Conservation (phyloP, 176 grass and related monocot genomes). For the Olyra latifolia region DNA sequence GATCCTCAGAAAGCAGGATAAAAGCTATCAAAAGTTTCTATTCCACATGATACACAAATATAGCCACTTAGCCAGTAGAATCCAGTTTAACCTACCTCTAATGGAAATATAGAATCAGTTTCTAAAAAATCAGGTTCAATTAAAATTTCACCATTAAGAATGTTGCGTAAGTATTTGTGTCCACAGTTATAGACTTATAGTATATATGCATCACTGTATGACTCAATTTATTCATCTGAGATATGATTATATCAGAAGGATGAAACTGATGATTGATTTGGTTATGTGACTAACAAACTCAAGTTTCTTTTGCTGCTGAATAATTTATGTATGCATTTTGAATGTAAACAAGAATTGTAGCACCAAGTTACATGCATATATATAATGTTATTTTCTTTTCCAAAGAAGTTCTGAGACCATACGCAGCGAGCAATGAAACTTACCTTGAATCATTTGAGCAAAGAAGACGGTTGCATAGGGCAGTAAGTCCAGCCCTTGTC, state of each 20-base stretch:
- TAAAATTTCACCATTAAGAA: slow-evolving; percentile 19
- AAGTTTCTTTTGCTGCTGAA: background rate
- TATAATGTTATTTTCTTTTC: slow-evolving; percentile 19
- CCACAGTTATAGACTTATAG: background rate
- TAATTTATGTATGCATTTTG: background rate
- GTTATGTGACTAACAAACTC: slow-evolving; percentile 5
- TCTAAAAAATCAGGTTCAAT: background rate
- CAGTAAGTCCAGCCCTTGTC: slow-evolving; percentile 95
- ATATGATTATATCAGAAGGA: slow-evolving; percentile 24
- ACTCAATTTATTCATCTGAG: slow-evolving; percentile 21
- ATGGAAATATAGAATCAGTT: slow-evolving; percentile 9
- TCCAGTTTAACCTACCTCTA: background rate
- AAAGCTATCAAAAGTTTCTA: slow-evolving; percentile 21
- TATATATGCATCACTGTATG: background rate
- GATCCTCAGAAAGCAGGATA: slow-evolving; percentile 21
- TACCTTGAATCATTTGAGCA: slow-evolving; percentile 97
- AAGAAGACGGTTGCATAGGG: slow-evolving; percentile 95
- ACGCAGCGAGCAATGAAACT: slow-evolving; percentile 18
- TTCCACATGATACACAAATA: slow-evolving; percentile 20
- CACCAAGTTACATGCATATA: background rate
- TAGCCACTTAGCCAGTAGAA: background rate
- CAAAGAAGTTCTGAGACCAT: background rate
- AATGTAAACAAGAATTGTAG: slow-evolving; percentile 21
- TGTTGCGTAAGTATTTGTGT: slow-evolving; percentile 4
- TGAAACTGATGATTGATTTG: background rate